phyloP scores from a whole-genome alignment of 2,329 filamentous ascomycete genomes.

The Epichloe aotearoae region DNA sequence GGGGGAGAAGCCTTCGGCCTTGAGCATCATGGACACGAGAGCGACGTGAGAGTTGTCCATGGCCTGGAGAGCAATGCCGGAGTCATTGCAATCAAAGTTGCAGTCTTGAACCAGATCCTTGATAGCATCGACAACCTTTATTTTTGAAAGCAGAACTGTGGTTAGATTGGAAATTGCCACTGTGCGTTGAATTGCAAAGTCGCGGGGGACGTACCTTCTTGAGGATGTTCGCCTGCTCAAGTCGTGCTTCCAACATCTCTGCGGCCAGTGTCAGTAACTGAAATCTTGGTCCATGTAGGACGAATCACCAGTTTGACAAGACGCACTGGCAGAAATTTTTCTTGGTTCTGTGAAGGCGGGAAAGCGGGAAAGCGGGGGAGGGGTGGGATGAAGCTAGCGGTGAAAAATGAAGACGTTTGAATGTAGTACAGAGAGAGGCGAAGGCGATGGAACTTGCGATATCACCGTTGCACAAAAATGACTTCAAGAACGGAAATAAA shows the following conservation, averaged over 20 bases:
- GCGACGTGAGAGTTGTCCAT: constrained; percentile 99
- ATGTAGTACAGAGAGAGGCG: not conserved
- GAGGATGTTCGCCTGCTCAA: constrained; percentile 84
- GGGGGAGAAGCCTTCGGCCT: constrained; percentile 83
- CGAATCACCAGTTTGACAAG: too few species aligned
- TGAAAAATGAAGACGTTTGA: not conserved
- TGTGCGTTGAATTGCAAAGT: too few species aligned
- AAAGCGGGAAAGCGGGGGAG: not conserved
- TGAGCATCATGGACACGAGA: constrained; percentile 97
- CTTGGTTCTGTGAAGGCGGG: not conserved
- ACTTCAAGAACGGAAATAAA: not conserved
- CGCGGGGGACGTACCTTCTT: constrained; percentile 60
- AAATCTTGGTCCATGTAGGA: not conserved
- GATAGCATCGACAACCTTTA: constrained; percentile 94
- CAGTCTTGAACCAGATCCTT: constrained; percentile 99
- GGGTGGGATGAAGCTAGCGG: not conserved
- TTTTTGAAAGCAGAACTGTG: not conserved
- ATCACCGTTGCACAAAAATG: not conserved
- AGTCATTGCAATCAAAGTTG: constrained; percentile 99
- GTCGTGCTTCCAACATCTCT: constrained; percentile 87
- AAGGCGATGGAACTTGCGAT: not conserved
- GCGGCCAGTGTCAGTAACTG: constrained; percentile 5
- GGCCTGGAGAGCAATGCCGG: constrained; percentile 90
- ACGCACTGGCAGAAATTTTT: not conserved
- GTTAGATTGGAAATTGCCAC: not conserved